phyloP scores from a whole-genome alignment of 1,139 yeast species.

The Blastobotrys aristatus region DNA sequence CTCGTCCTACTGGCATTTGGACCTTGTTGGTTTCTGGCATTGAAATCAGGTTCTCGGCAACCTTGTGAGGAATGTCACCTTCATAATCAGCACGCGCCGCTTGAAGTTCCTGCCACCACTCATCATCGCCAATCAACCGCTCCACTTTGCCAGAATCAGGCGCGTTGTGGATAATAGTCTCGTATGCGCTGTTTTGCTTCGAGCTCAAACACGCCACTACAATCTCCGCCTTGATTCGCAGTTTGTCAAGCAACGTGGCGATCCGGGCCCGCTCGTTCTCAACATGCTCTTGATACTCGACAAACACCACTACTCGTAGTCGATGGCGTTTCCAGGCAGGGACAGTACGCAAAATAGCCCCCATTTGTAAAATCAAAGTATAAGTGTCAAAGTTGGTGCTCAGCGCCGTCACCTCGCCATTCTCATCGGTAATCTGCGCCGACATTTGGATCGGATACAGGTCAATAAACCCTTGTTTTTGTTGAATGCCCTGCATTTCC shows the following conservation, averaged over 20 bases:
- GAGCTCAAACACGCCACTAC: constrained; percentile 62
- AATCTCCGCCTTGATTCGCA: constrained; percentile 77
- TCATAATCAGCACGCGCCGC: constrained; percentile 46
- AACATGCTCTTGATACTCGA: constrained; percentile 67
- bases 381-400: constrained; percentile 94
- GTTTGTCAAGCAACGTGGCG: constrained; percentile 55
- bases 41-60: constrained; percentile 2
- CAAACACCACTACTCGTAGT: constrained; percentile 82
- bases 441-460: constrained; percentile 96
- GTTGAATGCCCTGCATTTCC: constrained; percentile 9
- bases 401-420: constrained; percentile 58
- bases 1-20: constrained; percentile 13
- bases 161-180: constrained; percentile 69
- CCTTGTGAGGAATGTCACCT: constrained; percentile 4
- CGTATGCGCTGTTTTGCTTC: constrained; percentile 60
- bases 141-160: constrained; percentile 33
- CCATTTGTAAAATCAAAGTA: constrained; percentile 84
- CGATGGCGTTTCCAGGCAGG: constrained; percentile 82
- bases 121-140: constrained; percentile 40
- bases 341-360: constrained; percentile 87
- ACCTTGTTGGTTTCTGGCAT: too few relatives aligned
- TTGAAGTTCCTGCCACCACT: constrained; percentile 65
- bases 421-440: constrained; percentile 60
- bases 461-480: constrained; percentile 59
- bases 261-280: constrained; percentile 64